A percentile compares a stretch with the other conserved stretches of the same genome.
Evolutionary conservation across 2,329 filamentous ascomycete species (phyloP).

Genomic region (Pleoardoris graminearum): DNA sequence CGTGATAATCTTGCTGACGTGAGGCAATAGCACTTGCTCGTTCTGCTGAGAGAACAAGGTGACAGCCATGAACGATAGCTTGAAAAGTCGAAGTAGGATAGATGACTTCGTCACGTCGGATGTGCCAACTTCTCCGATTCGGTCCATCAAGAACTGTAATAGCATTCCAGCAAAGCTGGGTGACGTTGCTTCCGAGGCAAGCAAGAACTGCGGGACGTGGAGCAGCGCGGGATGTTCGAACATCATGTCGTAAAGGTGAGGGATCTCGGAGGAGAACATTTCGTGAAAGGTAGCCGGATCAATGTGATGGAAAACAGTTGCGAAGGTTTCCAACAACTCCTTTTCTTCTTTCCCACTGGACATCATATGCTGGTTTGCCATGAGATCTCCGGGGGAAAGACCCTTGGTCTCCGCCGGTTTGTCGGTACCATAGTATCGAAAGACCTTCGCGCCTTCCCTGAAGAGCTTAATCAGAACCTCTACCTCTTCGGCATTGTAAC

Average conservation of each 20-base stretch:
- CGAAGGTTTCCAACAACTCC: conserved; percentile 94
- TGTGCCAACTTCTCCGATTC: conserved; percentile 91
- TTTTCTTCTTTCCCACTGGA: conserved; percentile 96
- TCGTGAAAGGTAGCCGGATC: conserved; percentile 98
- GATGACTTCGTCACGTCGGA: conserved; percentile 90
- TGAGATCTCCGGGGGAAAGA: conserved; percentile 83
- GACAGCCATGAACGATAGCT: conserved; percentile 98
- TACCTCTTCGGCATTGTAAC: conserved; percentile 96
- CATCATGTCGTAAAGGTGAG: conserved; percentile 94
- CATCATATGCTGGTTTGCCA: conserved; percentile 93
- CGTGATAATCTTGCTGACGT: conserved; percentile 96
- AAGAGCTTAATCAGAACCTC: conserved; percentile 96
- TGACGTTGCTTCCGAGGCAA: conserved; percentile 97
- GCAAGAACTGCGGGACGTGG: conserved; percentile 95
- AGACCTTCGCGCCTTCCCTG: conserved; percentile 92
- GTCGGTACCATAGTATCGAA: conserved; percentile 94
- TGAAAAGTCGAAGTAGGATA: conserved; percentile 91
- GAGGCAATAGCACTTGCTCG: conserved; percentile 90
- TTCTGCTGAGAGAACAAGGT: conserved; percentile 94
- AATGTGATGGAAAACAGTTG: conserved; percentile 97
- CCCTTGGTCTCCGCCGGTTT: conserved; percentile 75
- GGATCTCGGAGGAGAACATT: conserved; percentile 96
- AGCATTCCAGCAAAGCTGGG: conserved; percentile 98
- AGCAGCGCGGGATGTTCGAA: conserved; percentile 93
- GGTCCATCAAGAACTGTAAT: conserved; percentile 94